Evolutionary conservation across 2,329 filamentous ascomycete genomes (phyloP).

Genomic region (Penicillium glabrum): DNA sequence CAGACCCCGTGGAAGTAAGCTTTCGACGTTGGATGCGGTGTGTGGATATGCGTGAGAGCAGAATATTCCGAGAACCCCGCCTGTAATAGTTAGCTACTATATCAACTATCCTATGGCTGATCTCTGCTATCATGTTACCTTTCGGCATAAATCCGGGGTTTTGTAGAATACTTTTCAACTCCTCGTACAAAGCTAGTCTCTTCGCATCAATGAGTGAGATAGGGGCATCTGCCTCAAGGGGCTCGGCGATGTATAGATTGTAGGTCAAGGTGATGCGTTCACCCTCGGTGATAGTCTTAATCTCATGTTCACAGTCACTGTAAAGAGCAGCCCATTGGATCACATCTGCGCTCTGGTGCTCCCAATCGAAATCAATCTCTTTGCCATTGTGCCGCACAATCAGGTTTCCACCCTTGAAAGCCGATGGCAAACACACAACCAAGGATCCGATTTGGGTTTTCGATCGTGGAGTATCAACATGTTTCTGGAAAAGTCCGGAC

Average conservation of each 20-base stretch:
- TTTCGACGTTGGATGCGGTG: conserved; percentile 20
- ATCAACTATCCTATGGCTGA: no score
- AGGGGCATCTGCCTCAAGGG: neutral
- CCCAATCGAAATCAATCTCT: conserved; percentile 30
- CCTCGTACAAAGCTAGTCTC: neutral
- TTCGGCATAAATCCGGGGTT: conserved; percentile 36
- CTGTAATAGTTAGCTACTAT: neutral
- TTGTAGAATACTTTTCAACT: conserved; percentile 16
- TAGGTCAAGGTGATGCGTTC: conserved; percentile 47
- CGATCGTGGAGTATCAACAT: conserved; percentile 56
- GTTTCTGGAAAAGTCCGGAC: conserved; percentile 51
- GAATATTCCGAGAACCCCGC: conserved; percentile 40
- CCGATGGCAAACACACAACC: conserved; percentile 51
- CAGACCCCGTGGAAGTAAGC: conserved; percentile 36
- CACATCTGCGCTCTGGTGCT: conserved; percentile 10
- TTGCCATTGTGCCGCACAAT: conserved; percentile 33
- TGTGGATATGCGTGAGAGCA: conserved; percentile 53
- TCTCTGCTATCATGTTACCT: conserved; percentile 30
- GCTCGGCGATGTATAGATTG: neutral
- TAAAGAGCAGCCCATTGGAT: conserved; percentile 42
- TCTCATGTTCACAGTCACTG: conserved; percentile 39
- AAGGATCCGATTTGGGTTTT: conserved; percentile 53
- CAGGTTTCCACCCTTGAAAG: conserved; percentile 34
- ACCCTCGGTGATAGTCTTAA: conserved; percentile 49
- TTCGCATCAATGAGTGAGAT: neutral